Conservation (phyloP, 1,284 basidiomycete genomes). For the Sanghuangporus weigelae region DNA sequence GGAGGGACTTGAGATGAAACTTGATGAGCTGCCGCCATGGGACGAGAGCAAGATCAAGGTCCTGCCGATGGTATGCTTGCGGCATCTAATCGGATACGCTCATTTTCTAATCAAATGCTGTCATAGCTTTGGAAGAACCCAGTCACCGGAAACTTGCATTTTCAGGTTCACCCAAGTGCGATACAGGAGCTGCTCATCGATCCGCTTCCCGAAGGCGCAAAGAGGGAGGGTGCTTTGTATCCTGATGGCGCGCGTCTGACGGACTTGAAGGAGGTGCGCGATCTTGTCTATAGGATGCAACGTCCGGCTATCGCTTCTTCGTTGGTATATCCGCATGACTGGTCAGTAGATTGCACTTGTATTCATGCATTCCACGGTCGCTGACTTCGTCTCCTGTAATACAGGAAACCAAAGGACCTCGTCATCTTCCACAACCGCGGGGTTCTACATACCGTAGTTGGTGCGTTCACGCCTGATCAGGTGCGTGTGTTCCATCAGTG, state of each 20-base stretch:
- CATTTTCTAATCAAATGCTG: not conserved
- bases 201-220: constrained; percentile 51
- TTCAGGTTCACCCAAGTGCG: constrained; percentile 74
- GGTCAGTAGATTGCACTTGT: constrained; percentile 26
- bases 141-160: constrained; percentile 65
- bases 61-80: constrained; percentile 53
- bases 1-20: constrained; percentile 64
- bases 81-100: not conserved
- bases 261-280: constrained; percentile 67
- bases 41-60: constrained; percentile 67
- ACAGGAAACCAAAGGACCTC: constrained; percentile 53
- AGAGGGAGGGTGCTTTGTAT: constrained; percentile 53
- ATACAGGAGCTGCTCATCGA: constrained; percentile 52
- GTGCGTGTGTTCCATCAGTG: constrained; percentile 80
- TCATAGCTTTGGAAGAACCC: constrained; percentile 81
- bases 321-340: constrained; percentile 65
- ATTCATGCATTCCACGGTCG: not conserved
- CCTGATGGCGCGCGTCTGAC: constrained; percentile 71
- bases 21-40: constrained; percentile 68
- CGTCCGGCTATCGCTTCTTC: constrained; percentile 73
- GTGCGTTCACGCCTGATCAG: constrained; percentile 65
- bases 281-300: constrained; percentile 73
- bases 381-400: not conserved
- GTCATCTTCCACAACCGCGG: constrained; percentile 68
- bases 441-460: constrained; percentile 73